Base-by-base conservation (phyloP, 495 filamentous ascomycete species). In the Penicillium malachiteum region DNA sequence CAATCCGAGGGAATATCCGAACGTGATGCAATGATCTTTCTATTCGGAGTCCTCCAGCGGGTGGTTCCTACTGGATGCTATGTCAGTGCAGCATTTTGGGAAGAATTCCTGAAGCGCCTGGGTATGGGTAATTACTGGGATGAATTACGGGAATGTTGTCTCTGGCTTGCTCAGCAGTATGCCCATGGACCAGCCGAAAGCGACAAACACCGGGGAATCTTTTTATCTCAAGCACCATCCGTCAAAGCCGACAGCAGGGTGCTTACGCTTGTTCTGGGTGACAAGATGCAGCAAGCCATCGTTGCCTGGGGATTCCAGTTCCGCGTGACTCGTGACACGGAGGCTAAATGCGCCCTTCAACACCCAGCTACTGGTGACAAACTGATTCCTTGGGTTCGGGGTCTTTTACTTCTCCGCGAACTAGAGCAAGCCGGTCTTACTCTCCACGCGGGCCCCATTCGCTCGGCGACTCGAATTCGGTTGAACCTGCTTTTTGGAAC, bases 231-330 rank as follows among this genome's bases (percentile, higher is more conserved):
- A 21, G 16, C 1, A 26, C 18, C 35, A n/a, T 1, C 35, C 3
- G 10, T 50, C 3, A n/a, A 26, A 31, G 56, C 50, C 10, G 64
- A 65, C 14, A 51, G 54, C 37, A 53, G 60, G 13, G 64, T 72
- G 21, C 70, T 82, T 0, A 60, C 59, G 18, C 62, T 63, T 3
- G 73, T 85, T 33, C 84, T 85, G 59, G 67, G 48, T 14, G 62
- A 54, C 0, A 56, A 67, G 6, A 73, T 82, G 59, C 80, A 81
- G 61, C 70, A 70, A 32, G 80, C 79, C 11, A 72, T 86, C 38
- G 74, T 86, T 31, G 64, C 72, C n/a, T 86, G 83, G 83, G 82
- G 83, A 3, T 86, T 86, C 64, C 75, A 67, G 48, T 66, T 72
- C 39, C 64, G 58, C 1, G 59, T 74, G 16, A 67, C 69, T 8